Evolutionary conservation across 768 basidiomycete genomes (phyloP), one percentile per base, ranked within the genome.

Genomic region (Tulasnella calospora): DNA sequence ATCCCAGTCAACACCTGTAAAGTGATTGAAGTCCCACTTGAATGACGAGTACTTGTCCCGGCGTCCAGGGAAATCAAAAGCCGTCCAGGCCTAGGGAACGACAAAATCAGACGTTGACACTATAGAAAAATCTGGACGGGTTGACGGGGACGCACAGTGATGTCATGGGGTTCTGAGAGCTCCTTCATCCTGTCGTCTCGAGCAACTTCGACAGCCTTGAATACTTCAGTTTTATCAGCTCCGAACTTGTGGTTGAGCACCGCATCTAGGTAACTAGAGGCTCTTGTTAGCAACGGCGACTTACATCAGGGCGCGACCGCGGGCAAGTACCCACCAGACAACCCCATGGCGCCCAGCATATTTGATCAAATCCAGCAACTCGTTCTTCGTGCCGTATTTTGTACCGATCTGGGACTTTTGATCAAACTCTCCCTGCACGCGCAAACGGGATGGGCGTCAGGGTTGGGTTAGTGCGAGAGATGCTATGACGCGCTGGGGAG

Each of bases 341-440:
- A 86, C 83, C 21, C 85, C 84, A 61, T 84, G 82, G 5, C 83
- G 81, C 55, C 81, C 80, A 15, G 84, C 86, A 6, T 72, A 80
- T 72, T 83, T 83, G 82, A 85, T 85, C 61, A 83, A 82, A 0
- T 78, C 47, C 6, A 85, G 36, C 35, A 86, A 82, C 72, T 86
- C 85, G 55, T 86, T 83, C 78, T 86, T 86, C 51, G 84, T 84
- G 27, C 86, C 86, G 82, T 83, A 86, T 46, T 85, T 83, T 27
- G 85, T 85, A 19, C 82, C 79, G 21, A 21, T 71, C 7, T 40
- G 69, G 33, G 76, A 79, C 47, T 80, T 79, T 47, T 80, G 80
- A 73, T 80, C 76, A 55, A 81, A 81, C 74, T 81, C 81, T 79
- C 80, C 78, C 73, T 75, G 33, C 23, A 23, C 21, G 35, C 33